Percentiles rank a stretch among this genome's conserved stretches.
Conservation (phyloP, 495 filamentous ascomycete genomes). For the Copromyces sp. region DNA sequence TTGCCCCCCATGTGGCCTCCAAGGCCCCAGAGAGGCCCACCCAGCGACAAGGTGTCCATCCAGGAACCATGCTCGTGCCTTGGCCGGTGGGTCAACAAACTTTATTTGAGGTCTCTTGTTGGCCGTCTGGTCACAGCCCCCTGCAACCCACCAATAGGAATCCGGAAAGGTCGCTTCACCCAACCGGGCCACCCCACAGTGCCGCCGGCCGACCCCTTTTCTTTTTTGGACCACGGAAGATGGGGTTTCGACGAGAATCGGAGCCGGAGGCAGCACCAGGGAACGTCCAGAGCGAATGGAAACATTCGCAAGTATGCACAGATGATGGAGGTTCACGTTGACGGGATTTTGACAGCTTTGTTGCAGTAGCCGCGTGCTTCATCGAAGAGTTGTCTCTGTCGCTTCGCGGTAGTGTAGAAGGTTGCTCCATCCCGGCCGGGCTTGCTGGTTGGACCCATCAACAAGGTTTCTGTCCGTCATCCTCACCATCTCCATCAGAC, state of each 20-base stretch:
- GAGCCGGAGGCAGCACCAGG: neutral
- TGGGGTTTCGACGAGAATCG: neutral
- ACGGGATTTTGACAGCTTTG: neutral
- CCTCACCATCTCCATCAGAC: neutral
- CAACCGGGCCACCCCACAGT: neutral
- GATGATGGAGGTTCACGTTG: neutral
- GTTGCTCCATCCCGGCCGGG: neutral
- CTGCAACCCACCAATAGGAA: neutral
- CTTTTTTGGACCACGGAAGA: neutral
- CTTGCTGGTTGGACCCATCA: neutral
- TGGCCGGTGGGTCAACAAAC: neutral
- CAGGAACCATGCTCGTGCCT: neutral
- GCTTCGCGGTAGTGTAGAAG: neutral
- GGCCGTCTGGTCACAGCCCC: neutral
- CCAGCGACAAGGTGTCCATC: neutral
- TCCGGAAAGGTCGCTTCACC: neutral
- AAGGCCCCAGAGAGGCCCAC: neutral
- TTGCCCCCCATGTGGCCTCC: neutral
- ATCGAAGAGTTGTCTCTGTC: neutral
- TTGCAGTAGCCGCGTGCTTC: neutral
- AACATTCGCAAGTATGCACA: neutral
- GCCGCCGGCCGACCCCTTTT: neutral
- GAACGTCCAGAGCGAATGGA: neutral
- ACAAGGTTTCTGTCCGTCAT: neutral
- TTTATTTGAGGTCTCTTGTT: neutral